Evolutionary conservation across 2,329 filamentous ascomycete species (phyloP), one percentile per base, ranked within the genome.

Genomic region (Talaromyces sp.): DNA sequence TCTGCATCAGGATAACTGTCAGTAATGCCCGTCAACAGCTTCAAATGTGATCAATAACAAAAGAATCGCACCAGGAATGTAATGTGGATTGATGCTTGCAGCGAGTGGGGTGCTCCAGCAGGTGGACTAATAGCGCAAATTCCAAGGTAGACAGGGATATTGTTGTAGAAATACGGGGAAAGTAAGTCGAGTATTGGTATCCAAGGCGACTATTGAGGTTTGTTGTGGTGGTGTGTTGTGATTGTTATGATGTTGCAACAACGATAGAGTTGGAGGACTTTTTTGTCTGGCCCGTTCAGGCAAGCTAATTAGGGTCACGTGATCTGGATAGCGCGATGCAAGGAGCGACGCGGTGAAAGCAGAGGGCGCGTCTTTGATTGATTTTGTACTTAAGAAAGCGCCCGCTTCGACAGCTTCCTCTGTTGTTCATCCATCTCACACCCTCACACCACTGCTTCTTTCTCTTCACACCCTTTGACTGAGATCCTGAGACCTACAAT

Each of bases 31-130:
- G 31, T 29, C 11, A 31, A 47, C 27, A 25, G 53, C 19, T 40
- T 59, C 43, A 38, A 45, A 63, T 47, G 27, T 25, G 43, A 31
- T 62, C 53, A 53, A 63, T 58, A 63, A 66, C 65, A 68, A 64
- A 64, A 58, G 65, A 45, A 59, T 61, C 63, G 47, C 59, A 64
- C 64, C 64, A 63, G 60, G 64, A 66, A 66, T 66, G 64, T 66
- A 43, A 66, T 66, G 64, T 66, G 64, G 64, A 66, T 66, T 63
- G 38, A 58, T 40, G 64, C 38, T 66, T 45, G 60, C 60, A 60
- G 64, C 64, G 38, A 62, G 64, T 59, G 59, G 64, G 60, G 60
- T 31, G 60, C 22, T 62, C 43, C 13, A 34, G 34, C 29, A 65
- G 47, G 17, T 13, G 58, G 38, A 31, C 17, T 27, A 58, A 27